Conservation (phyloP, 345 rosid genomes). For the Ceriops decandra region DNA sequence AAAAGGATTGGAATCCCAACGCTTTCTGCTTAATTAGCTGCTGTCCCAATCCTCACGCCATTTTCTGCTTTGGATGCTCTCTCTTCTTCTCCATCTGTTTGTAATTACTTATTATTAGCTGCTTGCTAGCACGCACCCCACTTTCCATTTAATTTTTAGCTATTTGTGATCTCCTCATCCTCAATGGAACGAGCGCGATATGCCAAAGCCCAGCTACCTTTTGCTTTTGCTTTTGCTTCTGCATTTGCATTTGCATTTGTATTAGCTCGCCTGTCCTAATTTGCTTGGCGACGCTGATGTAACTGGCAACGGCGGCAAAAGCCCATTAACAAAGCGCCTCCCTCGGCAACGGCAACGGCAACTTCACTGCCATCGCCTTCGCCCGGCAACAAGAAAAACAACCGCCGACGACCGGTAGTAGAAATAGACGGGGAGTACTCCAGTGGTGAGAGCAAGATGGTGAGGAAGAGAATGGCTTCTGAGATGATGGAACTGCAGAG, state of each 20-base stretch:
- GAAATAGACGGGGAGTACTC: neutral
- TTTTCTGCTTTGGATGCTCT: constrained; percentile 47
- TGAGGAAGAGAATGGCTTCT: constrained; percentile 79
- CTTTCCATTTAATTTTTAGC: neutral
- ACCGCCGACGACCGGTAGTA: neutral
- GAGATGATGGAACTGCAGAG: constrained; percentile 52
- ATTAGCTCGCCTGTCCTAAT: neutral
- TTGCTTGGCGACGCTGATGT: neutral
- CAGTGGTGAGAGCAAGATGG: constrained; percentile 34
- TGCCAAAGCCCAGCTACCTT: neutral
- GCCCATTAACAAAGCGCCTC: constrained; percentile 12
- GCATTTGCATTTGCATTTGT: neutral
- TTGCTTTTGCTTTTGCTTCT: too few species aligned
- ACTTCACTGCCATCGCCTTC: neutral
- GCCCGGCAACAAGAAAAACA: constrained; percentile 18
- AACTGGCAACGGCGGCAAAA: neutral
- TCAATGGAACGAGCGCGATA: constrained; percentile 18
- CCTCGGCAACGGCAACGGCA: constrained; percentile 8
- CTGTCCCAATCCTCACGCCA: constrained; percentile 38
- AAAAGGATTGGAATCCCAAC: constrained; percentile 31
- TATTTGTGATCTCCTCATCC: neutral
- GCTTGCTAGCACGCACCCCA: neutral
- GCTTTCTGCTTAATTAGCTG: neutral
- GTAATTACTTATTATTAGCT: too few species aligned
- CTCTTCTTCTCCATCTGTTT: neutral